Base-by-base conservation (phyloP, 352 stramenopile genomes). In the Phytophthora chlamydospora region DNA sequence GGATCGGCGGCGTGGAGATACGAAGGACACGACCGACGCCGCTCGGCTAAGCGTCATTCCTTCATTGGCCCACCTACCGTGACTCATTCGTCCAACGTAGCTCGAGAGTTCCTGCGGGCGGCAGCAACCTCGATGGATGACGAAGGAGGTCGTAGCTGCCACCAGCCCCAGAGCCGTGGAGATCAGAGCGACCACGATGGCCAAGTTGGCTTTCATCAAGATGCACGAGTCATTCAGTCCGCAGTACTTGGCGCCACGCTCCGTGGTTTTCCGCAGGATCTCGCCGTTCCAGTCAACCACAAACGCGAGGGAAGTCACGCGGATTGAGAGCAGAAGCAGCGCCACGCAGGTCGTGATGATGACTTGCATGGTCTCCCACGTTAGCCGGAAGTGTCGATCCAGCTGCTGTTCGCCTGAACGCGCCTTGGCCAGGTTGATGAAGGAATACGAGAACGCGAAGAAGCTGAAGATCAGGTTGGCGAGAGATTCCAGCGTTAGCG, bases 141-240 rank as follows among this genome's bases (percentile, higher is more conserved):
- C 6, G 32, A 13, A 54, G 9, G 47, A 58, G 19, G 47, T 44
- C 2, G 39, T 31, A 31, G 52, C 39, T 4, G 57, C 46, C 3
- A 48, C 19, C 2, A 58, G 11, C 1, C 40, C 47, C 4, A 65
- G 24, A 9, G 34, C 57, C 0, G 53, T 24, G 1, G 57, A 53
- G 5, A 51, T 21, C 3, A 58, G 11, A 3, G 47, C 33, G 4
- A 65, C 48, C 9, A 54, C 24, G 0, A 65, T 34, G 3, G 34
- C 57, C 21, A 65, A 35, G 33, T 65, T 59, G 21, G 21, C 44
- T 1, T 42, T 55, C 34, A 57, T 50, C 6, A 63, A 27, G 38
- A 63, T 9, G 36, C 55, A 63, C 45, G 55, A 63, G 45, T 63
- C 55, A 35, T 52, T 39, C 12, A 63, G 55, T 3, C 51, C 51